A percentile compares a stretch with the other conserved stretches of the same genome.
These are phyloP conservation scores for Hymenoscyphus fraxineus DNA, from an alignment of 2,329 filamentous ascomycete genomes.

Conservation along the genomic window DNA sequence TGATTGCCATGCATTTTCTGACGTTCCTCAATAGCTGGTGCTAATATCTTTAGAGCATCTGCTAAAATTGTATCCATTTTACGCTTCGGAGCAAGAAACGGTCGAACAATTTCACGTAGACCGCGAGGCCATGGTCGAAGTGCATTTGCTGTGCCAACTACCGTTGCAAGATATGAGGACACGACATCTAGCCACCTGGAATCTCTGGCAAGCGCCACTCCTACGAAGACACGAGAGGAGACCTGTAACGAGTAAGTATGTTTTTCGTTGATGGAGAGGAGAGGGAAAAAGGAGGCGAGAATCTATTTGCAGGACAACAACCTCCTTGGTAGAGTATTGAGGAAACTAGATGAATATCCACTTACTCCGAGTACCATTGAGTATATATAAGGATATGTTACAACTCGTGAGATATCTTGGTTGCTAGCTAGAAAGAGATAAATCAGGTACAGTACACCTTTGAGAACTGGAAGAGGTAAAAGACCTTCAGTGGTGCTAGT, in stretches of 20 bases:
- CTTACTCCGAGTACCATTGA: neutral
- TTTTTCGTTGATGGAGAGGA: neutral
- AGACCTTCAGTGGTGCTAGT: neutral
- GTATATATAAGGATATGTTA: neutral
- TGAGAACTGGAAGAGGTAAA: neutral
- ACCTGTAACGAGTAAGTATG: neutral
- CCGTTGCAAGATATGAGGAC: neutral
- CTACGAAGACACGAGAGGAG: neutral
- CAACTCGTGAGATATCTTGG: neutral
- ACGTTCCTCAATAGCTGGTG: neutral
- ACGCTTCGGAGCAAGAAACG: neutral
- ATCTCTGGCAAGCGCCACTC: neutral
- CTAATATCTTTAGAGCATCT: neutral
- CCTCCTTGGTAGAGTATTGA: neutral
- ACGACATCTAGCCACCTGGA: neutral
- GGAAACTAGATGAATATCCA: neutral
- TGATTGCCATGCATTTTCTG: neutral
- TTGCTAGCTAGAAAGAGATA: neutral
- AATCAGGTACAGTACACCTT: neutral
- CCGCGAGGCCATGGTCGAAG: neutral
- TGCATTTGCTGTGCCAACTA: constrained; percentile 1
- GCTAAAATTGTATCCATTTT: neutral
- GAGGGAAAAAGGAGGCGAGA: neutral
- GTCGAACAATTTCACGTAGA: neutral
- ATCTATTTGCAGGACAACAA: neutral